A percentile compares a stretch with the other conserved stretches of the same genome.
Conservation (phyloP, 116 monocot genomes). For the Iris pallida region DNA sequence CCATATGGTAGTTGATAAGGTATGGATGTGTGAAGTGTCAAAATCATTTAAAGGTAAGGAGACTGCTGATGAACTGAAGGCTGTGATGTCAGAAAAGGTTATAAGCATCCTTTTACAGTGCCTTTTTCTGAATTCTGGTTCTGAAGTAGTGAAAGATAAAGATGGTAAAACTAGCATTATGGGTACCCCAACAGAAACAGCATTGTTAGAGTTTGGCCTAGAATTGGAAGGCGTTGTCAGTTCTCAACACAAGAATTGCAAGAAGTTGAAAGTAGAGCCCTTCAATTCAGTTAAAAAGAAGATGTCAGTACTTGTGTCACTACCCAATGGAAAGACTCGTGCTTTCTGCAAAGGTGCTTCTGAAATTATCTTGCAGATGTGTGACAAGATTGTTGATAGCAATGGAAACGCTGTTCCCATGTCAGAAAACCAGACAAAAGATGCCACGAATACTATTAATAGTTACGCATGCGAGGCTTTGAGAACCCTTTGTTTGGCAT, state of each 20-base stretch:
- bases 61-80: slow-evolving; percentile 24
- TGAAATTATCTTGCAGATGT: slow-evolving; percentile 45
- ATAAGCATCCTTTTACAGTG: slow-evolving; percentile 36
- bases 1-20: slow-evolving; percentile 54
- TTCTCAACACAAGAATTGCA: slow-evolving; percentile 22
- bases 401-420: slow-evolving; percentile 32
- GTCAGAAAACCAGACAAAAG: slow-evolving; percentile 24
- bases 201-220: slow-evolving; percentile 47
- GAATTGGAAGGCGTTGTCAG: slow-evolving; percentile 24
- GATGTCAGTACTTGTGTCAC: slow-evolving; percentile 41
- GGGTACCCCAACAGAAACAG: slow-evolving; percentile 53
- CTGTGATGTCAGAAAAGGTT: slow-evolving; percentile 21
- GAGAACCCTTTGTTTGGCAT: slow-evolving; percentile 47
- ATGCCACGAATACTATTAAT: slow-evolving; percentile 33
- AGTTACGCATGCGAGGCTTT: slow-evolving; percentile 44
- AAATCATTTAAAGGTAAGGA: slow-evolving; percentile 32
- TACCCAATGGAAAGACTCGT: slow-evolving; percentile 26
- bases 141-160: slow-evolving; percentile 48
- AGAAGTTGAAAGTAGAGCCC: slow-evolving; percentile 51
- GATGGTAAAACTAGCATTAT: slow-evolving; percentile 41
- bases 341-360: slow-evolving; percentile 58
- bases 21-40: slow-evolving; percentile 40
- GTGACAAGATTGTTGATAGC: slow-evolving; percentile 37
- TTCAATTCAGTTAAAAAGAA: slow-evolving; percentile 59
- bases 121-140: slow-evolving; percentile 44